phyloP scores from a whole-genome alignment of 169 alveolate genomes.

The Plasmodium gallinaceum region DNA sequence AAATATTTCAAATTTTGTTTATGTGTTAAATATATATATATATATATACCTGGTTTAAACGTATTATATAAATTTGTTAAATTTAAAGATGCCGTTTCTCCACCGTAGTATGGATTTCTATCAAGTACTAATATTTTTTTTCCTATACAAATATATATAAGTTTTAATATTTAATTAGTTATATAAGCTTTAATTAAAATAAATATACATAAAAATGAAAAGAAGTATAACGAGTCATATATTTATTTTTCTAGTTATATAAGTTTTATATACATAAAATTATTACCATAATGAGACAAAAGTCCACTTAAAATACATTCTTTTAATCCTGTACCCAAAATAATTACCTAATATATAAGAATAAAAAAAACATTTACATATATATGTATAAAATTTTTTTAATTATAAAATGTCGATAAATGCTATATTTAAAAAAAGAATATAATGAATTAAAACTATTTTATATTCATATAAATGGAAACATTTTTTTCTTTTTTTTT shows the following conservation, averaged over 20 bases:
- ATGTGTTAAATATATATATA: neutral
- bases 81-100: conserved; percentile 98
- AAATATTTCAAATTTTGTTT: neutral
- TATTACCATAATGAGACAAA: conserved; percentile 89
- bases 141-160: conserved; percentile 81
- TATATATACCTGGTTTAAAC: conserved; percentile 91
- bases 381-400: neutral
- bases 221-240: neutral
- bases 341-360: conserved; percentile 93
- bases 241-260: neutral
- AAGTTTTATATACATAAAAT: neutral
- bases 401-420: neutral
- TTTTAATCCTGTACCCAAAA: conserved; percentile 98
- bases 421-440: neutral
- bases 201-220: neutral
- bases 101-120: conserved; percentile 97
- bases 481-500: neutral
- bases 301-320: conserved; percentile 98
- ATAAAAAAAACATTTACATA: conserved; percentile 3
- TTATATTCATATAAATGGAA: no score
- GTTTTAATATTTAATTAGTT: conserved; percentile 7
- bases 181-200: neutral
- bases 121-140: conserved; percentile 97
- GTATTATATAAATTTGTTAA: conserved; percentile 95
- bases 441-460: neutral